Evolutionary conservation across 2,329 filamentous ascomycete species (phyloP).

Genomic region (Apiospora arundinis): DNA sequence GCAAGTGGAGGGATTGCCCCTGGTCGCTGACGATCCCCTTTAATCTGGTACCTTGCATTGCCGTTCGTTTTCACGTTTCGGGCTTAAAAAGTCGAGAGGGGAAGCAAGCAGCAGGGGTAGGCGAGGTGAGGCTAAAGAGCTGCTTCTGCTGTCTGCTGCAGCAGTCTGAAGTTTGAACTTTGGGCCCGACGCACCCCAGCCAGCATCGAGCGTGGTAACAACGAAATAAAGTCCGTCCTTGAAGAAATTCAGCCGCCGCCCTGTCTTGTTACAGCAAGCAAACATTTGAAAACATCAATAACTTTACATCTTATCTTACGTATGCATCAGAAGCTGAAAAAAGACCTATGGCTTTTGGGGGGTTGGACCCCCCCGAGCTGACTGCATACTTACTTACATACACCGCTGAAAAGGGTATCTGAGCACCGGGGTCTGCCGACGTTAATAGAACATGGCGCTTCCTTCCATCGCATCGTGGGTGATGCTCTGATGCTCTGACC

Average conservation of each 20-base stretch:
- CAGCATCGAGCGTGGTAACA: background rate
- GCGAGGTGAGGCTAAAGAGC: conserved; percentile 15
- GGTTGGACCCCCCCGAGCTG: background rate
- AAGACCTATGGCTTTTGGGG: background rate
- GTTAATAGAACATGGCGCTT: background rate
- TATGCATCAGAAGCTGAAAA: background rate
- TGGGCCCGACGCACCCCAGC: background rate
- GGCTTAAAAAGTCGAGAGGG: conserved; percentile 3
- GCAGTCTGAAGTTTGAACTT: background rate
- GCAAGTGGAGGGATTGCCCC: conserved; percentile 15
- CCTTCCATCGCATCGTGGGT: background rate
- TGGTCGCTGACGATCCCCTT: conserved; percentile 3
- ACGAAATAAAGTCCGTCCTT: background rate
- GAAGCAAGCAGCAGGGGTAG: background rate
- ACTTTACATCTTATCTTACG: too few relatives aligned
- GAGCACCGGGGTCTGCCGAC: background rate
- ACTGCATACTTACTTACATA: too few relatives aligned
- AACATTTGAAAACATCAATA: background rate
- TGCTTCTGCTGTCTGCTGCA: background rate
- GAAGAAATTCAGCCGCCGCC: background rate
- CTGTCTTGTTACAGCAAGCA: background rate
- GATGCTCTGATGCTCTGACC: background rate
- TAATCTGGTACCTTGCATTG: conserved; percentile 19
- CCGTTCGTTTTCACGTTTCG: conserved; percentile 19
- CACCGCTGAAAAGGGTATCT: background rate